A percentile compares a stretch with the other conserved stretches of the same genome.
These are phyloP conservation scores for Talaromyces pinophilus DNA, from an alignment of 2,329 filamentous ascomycete species.

Conservation along the genomic window DNA sequence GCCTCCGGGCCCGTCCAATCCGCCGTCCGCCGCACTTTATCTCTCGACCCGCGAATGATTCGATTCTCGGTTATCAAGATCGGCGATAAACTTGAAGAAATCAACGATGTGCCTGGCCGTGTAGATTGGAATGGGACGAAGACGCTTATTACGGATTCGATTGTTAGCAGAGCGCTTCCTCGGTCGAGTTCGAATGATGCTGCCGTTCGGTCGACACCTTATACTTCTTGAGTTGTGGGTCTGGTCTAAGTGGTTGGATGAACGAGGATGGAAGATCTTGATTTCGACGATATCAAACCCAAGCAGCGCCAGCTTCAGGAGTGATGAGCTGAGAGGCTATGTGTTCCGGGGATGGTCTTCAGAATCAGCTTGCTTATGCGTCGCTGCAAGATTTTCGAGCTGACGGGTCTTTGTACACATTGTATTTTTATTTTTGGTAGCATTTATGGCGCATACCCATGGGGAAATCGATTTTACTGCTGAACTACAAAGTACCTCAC, in stretches of 20 bases:
- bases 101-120: constrained; percentile 59
- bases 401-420: neutral
- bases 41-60: constrained; percentile 87
- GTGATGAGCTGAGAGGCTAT: neutral
- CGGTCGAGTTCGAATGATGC: neutral
- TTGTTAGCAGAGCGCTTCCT: neutral
- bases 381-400: neutral
- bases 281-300: neutral
- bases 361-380: neutral
- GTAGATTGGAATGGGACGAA: constrained; percentile 52
- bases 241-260: neutral
- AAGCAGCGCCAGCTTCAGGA: neutral
- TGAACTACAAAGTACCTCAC: neutral
- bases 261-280: neutral
- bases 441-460: constrained; percentile 17
- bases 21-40: constrained; percentile 71
- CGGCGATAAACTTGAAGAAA: constrained; percentile 65
- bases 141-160: constrained; percentile 12
- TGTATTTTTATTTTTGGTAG: constrained; percentile 21
- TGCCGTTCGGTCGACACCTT: neutral
- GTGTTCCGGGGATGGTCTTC: neutral
- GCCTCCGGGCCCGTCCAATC: constrained; percentile 72
- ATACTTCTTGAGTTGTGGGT: neutral
- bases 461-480: constrained; percentile 10
- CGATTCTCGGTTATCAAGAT: constrained; percentile 84